These are phyloP conservation scores for Pythium myriotylum DNA, from an alignment of 352 stramenopile species.

Conservation along the genomic window DNA sequence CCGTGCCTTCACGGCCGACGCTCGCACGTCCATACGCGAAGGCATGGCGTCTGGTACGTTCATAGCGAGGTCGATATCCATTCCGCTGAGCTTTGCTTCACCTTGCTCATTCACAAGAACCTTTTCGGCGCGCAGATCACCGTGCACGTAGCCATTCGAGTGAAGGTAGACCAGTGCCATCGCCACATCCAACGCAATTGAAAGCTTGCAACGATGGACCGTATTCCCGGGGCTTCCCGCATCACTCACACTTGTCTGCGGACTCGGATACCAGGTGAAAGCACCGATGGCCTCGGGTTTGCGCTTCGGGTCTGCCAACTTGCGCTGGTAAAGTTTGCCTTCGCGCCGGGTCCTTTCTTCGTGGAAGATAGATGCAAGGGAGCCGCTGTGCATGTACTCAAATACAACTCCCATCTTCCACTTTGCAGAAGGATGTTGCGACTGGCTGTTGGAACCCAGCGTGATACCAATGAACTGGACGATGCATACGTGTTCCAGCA, in stretches of 20 bases:
- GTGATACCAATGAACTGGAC: constrained; percentile 84
- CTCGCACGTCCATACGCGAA: constrained; percentile 28
- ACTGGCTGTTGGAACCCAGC: constrained; percentile 46
- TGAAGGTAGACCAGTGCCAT: constrained; percentile 82
- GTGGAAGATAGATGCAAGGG: constrained; percentile 61
- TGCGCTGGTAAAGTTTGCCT: constrained; percentile 48
- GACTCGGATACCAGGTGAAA: constrained; percentile 41
- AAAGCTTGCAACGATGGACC: constrained; percentile 60
- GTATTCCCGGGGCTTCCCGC: not conserved
- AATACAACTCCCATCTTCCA: constrained; percentile 77
- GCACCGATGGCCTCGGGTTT: not conserved
- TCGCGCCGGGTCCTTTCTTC: constrained; percentile 57
- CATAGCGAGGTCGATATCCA: constrained; percentile 50
- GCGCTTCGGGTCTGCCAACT: not conserved
- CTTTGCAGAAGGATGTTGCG: constrained; percentile 32
- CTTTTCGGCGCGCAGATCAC: constrained; percentile 59
- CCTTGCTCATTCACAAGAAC: constrained; percentile 76
- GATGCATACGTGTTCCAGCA: constrained; percentile 65
- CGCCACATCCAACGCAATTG: constrained; percentile 77
- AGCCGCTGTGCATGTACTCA: constrained; percentile 75
- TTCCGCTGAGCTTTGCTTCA: constrained; percentile 75
- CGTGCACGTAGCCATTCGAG: constrained; percentile 58
- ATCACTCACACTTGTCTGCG: constrained; percentile 44
- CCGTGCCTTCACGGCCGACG: constrained; percentile 46
- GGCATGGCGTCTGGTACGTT: constrained; percentile 23